These are phyloP conservation scores for Ogataea degrootiae DNA, from an alignment of 805 yeast species.

Conservation along the genomic window DNA sequence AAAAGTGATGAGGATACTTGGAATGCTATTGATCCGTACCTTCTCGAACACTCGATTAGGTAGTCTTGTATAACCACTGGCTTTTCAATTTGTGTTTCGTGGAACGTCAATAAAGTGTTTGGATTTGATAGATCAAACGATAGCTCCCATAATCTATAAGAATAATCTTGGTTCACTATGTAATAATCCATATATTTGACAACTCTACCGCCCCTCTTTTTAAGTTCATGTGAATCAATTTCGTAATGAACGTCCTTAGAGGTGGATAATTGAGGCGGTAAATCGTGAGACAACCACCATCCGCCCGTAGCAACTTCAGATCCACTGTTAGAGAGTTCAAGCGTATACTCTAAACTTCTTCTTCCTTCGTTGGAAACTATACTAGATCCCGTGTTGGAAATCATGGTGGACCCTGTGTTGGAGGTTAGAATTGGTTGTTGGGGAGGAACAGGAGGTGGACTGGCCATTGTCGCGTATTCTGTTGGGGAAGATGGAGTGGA, in stretches of 20 bases:
- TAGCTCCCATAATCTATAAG: slow-evolving; percentile 58
- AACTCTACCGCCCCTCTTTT: slow-evolving; percentile 52
- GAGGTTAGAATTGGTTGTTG: background rate
- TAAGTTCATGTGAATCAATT: slow-evolving; percentile 51
- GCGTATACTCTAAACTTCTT: slow-evolving; percentile 6
- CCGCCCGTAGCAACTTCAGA: slow-evolving; percentile 10
- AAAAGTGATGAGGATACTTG: slow-evolving; percentile 37
- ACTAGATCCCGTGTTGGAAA: slow-evolving; percentile 18
- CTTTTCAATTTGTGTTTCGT: slow-evolving; percentile 28
- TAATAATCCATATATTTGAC: slow-evolving; percentile 60
- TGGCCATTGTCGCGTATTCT: too few species aligned
- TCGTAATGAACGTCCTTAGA: slow-evolving; percentile 53
- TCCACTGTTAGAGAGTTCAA: slow-evolving; percentile 15
- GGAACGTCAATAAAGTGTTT: slow-evolving; percentile 39
- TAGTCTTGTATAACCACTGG: slow-evolving; percentile 41
- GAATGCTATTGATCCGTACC: slow-evolving; percentile 49
- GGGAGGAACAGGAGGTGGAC: background rate
- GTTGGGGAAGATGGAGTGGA: background rate
- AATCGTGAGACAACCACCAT: slow-evolving; percentile 67
- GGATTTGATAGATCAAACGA: slow-evolving; percentile 55
- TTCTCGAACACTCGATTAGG: slow-evolving; percentile 44
- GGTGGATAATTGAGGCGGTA: slow-evolving; percentile 48
- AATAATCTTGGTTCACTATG: slow-evolving; percentile 65
- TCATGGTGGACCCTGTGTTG: slow-evolving; percentile 2
- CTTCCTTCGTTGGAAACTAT: slow-evolving; percentile 6